Percentiles rank a stretch among this genome's conserved stretches.
These are phyloP conservation scores for Metarhizium rileyi DNA, from an alignment of 2,329 filamentous ascomycete genomes.

Conservation along the genomic window DNA sequence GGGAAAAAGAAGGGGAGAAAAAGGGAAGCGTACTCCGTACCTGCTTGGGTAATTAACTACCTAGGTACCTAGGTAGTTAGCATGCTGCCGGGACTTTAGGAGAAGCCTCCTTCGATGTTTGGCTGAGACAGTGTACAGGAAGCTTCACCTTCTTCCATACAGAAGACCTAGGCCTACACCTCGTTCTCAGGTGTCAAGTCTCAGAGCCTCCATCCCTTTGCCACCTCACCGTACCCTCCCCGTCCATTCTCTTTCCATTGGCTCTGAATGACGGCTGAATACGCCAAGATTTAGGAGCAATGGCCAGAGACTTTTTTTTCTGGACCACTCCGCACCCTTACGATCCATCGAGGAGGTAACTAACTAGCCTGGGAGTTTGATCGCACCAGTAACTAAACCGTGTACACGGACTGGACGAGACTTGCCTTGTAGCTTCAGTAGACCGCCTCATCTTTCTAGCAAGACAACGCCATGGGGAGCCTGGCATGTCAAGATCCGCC, in stretches of 20 bases:
- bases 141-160: not conserved
- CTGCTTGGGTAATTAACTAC: no score
- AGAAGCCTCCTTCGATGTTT: not conserved
- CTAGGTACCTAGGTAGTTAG: no score
- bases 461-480: no score
- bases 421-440: not conserved
- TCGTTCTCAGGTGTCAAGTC: not conserved
- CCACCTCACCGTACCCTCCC: not conserved
- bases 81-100: not conserved
- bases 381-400: no score
- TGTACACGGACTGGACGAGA: no score
- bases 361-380: no score
- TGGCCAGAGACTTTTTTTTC: not conserved
- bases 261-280: not conserved
- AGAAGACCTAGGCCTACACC: not conserved
- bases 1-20: no score
- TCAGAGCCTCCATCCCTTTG: no score
- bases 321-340: not conserved
- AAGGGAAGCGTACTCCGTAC: no score
- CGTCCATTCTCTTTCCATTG: not conserved
- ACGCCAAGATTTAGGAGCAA: not conserved
- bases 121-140: not conserved
- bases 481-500: no score
- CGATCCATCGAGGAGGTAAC: no score
- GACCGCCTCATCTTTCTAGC: not conserved